Conservation (phyloP, 768 basidiomycete genomes). For the Hygrophoropsis aurantiaca region DNA sequence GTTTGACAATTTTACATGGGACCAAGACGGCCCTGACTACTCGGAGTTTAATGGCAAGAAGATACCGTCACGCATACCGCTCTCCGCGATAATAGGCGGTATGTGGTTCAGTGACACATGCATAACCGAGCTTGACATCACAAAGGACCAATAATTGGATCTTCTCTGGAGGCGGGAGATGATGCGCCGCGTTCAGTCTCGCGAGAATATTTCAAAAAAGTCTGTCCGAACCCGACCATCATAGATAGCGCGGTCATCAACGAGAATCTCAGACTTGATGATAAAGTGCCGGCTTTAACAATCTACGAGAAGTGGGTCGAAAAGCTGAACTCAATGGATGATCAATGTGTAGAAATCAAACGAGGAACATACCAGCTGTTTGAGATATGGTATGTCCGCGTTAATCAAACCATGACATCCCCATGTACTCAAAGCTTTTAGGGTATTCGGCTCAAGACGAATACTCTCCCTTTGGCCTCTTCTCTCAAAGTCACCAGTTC, state of each 20-base stretch:
- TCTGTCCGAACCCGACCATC: conserved; percentile 44
- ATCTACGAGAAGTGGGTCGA: conserved; percentile 48
- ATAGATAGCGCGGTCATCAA: conserved; percentile 28
- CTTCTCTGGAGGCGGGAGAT: conserved; percentile 33
- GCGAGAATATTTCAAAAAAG: conserved; percentile 41
- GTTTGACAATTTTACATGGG: conserved; percentile 62
- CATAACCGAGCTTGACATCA: not conserved
- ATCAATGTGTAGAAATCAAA: conserved; percentile 50
- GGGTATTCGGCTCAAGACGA: conserved; percentile 46
- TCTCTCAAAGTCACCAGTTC: conserved; percentile 44
- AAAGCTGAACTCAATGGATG: conserved; percentile 39
- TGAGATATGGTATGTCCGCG: conserved; percentile 48
- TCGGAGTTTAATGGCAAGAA: conserved; percentile 46
- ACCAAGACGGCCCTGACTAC: conserved; percentile 39
- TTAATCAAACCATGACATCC: not conserved
- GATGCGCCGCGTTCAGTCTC: conserved; percentile 45
- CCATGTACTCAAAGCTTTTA: conserved; percentile 21
- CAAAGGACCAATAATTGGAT: conserved; percentile 46
- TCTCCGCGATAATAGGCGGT: conserved; percentile 55
- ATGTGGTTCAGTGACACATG: conserved; percentile 5
- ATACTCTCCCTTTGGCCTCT: conserved; percentile 47
- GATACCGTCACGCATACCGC: conserved; percentile 54
- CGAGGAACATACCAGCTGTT: conserved; percentile 42
- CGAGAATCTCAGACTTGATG: conserved; percentile 14
- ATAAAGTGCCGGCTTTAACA: conserved; percentile 29